Base-by-base conservation (phyloP, 768 basidiomycete genomes). In the Panaeolus papilionaceus region DNA sequence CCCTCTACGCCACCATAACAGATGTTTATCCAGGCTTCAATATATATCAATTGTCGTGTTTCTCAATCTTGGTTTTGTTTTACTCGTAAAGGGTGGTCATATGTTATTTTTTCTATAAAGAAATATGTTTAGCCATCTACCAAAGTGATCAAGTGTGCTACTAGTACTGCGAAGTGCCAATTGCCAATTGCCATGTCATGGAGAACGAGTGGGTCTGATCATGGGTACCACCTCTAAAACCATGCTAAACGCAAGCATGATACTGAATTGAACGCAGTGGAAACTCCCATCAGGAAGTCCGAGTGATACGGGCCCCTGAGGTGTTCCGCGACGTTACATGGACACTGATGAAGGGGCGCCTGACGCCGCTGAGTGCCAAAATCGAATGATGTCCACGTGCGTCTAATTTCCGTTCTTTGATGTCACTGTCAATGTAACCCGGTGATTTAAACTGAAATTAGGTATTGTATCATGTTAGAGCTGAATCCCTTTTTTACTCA, bases 341-440 rank as follows among this genome's bases (percentile, higher is more conserved):
- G 47, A 51, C 47, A 20, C 23, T 51, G 47, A 51, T 51, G 20
- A 23, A 51, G 47, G 47, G 47, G 47, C 47, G 47, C 23, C 26
- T 51, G 47, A 51, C 47, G 47, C 47, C 47, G 7, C 26, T 51
- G 7, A 11, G 14, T 40, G 39, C 39, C 39, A 40, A 40, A 11
- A 7, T 40, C 11, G 33, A 44, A 51, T 51, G 20, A 51, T 23
- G n/a, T 26, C 47, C 47, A 51, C 47, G 47, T 51, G 47, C 47
- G 47, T 51, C 47, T 51, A 51, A 51, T 51, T 51, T 51, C 47
- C 47, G 47, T 51, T 26, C n/a, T 12, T 51, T 26, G 47, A 51
- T 26, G 47, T 14, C 16, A 47, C 42, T 33, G 33, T 33, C 33
- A 33, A 33, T 33, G 33, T 33, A 33, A 33, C 33, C 33, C 33